Conservation (phyloP, 2,329 filamentous ascomycete species). For the Fusarium torulosum region DNA sequence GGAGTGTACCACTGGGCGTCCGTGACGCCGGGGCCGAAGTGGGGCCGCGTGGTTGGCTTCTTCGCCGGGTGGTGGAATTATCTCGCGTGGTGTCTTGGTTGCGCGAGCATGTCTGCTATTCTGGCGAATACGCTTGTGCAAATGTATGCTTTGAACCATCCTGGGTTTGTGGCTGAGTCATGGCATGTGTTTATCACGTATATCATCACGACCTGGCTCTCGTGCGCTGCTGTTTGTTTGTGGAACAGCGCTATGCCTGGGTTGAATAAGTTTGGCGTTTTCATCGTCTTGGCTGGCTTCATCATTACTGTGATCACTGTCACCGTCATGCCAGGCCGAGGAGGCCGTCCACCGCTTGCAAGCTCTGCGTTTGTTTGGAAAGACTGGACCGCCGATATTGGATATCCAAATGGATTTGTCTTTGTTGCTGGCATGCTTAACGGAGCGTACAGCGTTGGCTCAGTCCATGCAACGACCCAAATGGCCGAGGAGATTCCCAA, state of each 20-base stretch:
- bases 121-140: slow-evolving; percentile 58
- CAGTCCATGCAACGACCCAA: slow-evolving; percentile 74
- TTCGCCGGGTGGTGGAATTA: slow-evolving; percentile 62
- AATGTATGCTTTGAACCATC: slow-evolving; percentile 59
- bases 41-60: slow-evolving; percentile 52
- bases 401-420: slow-evolving; percentile 58
- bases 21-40: slow-evolving; percentile 41
- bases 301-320: slow-evolving; percentile 68
- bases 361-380: slow-evolving; percentile 56
- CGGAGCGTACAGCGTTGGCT: slow-evolving; percentile 76
- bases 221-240: slow-evolving; percentile 61
- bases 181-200: slow-evolving; percentile 62
- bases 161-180: slow-evolving; percentile 51
- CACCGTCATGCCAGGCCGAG: slow-evolving; percentile 62
- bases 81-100: slow-evolving; percentile 57
- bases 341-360: slow-evolving; percentile 49
- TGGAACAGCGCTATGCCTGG: slow-evolving; percentile 65
- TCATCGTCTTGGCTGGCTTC: slow-evolving; percentile 63
- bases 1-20: slow-evolving; percentile 66
- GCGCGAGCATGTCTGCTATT: slow-evolving; percentile 57
- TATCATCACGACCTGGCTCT: slow-evolving; percentile 56
- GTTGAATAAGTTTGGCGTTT: slow-evolving; percentile 66
- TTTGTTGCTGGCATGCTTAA: slow-evolving; percentile 65
- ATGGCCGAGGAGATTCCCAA: slow-evolving; percentile 73
- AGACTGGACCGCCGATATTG: slow-evolving; percentile 56